Conservation (phyloP, 2,329 filamentous ascomycete species). For the Eutypa lata region DNA sequence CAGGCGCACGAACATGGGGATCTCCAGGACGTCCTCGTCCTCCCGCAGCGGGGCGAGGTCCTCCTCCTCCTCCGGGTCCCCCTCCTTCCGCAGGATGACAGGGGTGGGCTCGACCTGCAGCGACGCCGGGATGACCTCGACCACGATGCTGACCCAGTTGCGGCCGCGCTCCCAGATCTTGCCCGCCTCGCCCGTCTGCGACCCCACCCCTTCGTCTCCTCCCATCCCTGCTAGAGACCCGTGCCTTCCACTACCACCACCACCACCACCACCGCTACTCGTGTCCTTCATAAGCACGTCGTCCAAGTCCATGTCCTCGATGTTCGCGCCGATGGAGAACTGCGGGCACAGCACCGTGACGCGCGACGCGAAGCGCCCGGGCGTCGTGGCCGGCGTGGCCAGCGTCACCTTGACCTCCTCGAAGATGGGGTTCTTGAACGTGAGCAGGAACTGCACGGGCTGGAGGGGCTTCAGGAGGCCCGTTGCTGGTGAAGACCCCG, state of each 20-base stretch:
- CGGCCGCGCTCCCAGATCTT: slow-evolving; percentile 95
- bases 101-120: slow-evolving; percentile 38
- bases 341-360: slow-evolving; percentile 93
- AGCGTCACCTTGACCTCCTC: slow-evolving; percentile 84
- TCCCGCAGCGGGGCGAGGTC: slow-evolving; percentile 49
- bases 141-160: slow-evolving; percentile 92
- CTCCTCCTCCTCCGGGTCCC: slow-evolving; percentile 36
- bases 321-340: slow-evolving; percentile 92
- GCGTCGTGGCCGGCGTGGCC: slow-evolving; percentile 76
- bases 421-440: slow-evolving; percentile 91
- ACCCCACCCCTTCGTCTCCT: slow-evolving; percentile 22
- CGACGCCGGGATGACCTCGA: slow-evolving; percentile 77
- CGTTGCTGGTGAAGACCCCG: slow-evolving; percentile 8
- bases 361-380: slow-evolving; percentile 70
- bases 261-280: neutral
- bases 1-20: slow-evolving; percentile 88
- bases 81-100: slow-evolving; percentile 23
- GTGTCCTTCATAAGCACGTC: slow-evolving; percentile 69
- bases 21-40: slow-evolving; percentile 71
- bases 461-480: slow-evolving; percentile 51
- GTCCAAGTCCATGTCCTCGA: slow-evolving; percentile 79
- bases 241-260: slow-evolving; percentile 25
- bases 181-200: slow-evolving; percentile 47
- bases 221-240: slow-evolving; percentile 24
- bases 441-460: slow-evolving; percentile 78